Conservation (phyloP, 768 basidiomycete species). For the Amanita subjunquillea region DNA sequence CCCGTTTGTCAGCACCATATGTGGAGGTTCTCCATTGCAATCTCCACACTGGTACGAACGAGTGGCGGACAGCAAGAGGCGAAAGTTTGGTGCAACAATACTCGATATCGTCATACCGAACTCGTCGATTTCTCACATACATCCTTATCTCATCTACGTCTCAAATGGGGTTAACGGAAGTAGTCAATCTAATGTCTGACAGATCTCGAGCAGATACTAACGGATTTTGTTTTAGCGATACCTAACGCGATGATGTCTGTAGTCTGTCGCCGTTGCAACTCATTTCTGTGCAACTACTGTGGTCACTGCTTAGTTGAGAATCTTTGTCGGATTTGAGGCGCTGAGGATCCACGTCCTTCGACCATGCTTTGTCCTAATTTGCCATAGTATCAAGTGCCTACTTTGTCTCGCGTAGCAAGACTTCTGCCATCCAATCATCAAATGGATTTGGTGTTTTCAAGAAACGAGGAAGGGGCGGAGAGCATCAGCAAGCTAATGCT, state of each 20-base stretch:
- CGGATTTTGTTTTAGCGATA: background rate
- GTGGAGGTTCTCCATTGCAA: background rate
- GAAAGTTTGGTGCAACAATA: background rate
- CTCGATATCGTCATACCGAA: background rate
- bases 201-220: background rate
- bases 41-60: background rate
- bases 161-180: background rate
- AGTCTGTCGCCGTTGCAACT: background rate
- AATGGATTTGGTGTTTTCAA: too few relatives aligned
- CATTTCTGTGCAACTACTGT: background rate
- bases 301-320: background rate
- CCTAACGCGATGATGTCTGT: background rate
- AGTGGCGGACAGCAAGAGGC: background rate
- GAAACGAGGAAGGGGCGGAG: too few relatives aligned
- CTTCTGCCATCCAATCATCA: too few relatives aligned
- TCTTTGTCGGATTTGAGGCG: too few relatives aligned
- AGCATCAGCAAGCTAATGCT: too few relatives aligned
- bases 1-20: background rate
- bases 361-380: too few relatives aligned
- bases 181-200: background rate
- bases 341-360: too few relatives aligned
- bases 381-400: too few relatives aligned
- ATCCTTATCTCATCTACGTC: background rate
- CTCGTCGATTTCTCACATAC: background rate
- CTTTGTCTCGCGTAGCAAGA: too few relatives aligned